Evolutionary conservation across 768 basidiomycete species (phyloP).

Genomic region (Mycena amicta): DNA sequence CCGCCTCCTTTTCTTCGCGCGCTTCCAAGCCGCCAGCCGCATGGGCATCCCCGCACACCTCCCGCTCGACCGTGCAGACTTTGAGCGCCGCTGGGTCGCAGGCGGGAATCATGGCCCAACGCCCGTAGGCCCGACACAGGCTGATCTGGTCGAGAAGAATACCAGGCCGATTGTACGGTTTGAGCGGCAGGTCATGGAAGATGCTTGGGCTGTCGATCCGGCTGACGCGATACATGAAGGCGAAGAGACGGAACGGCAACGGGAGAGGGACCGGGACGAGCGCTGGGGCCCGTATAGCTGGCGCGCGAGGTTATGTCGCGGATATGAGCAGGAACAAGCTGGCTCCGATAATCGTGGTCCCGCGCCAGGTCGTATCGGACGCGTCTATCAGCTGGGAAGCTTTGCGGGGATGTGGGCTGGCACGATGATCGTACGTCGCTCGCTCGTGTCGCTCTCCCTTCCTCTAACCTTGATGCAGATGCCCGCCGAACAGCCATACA

Average conservation of each 20-base stretch:
- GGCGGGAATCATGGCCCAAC: background rate
- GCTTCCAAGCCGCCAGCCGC: constrained; percentile 36
- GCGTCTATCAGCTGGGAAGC: constrained; percentile 42
- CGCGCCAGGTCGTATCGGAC: constrained; percentile 6
- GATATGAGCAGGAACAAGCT: background rate
- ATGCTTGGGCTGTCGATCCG: constrained; percentile 1
- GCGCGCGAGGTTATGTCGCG: constrained; percentile 5
- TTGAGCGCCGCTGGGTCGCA: constrained; percentile 18
- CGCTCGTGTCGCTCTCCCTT: background rate
- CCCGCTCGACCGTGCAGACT: constrained; percentile 22
- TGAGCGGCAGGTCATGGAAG: constrained; percentile 3
- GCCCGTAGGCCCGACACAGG: constrained; percentile 40
- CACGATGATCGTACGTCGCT: constrained; percentile 37
- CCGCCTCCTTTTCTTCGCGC: constrained; percentile 46
- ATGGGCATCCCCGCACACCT: constrained; percentile 31
- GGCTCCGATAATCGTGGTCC: constrained; percentile 2
- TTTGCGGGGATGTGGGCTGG: constrained; percentile 52
- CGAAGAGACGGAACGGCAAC: background rate
- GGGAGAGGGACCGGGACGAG: too few species aligned
- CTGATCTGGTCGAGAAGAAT: constrained; percentile 49
- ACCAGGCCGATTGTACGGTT: constrained; percentile 37
- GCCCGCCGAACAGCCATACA: constrained; percentile 32
- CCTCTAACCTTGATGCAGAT: constrained; percentile 24
- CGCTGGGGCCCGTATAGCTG: constrained; percentile 6
- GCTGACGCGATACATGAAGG: too few species aligned